These are phyloP conservation scores for Skeletonema tropicum DNA, from an alignment of 108 stramenopile species.

Conservation along the genomic window DNA sequence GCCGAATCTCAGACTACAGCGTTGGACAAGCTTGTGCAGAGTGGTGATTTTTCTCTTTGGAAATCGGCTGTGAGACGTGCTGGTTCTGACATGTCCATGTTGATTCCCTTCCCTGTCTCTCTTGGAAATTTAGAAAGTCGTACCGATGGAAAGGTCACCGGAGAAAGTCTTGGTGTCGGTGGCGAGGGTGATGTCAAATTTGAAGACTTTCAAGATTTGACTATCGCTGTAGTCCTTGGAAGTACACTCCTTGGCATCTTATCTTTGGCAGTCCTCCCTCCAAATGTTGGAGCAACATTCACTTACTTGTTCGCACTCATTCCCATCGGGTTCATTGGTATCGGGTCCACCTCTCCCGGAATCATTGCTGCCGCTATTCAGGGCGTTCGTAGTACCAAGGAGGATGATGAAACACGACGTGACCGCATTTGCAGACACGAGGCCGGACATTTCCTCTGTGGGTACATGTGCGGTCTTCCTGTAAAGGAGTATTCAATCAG, in stretches of 20 bases:
- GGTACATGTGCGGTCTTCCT: constrained; percentile 84
- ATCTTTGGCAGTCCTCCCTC: constrained; percentile 69
- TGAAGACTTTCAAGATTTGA: constrained; percentile 87
- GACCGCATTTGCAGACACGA: constrained; percentile 84
- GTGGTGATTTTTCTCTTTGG: constrained; percentile 58
- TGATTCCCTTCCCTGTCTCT: constrained; percentile 66
- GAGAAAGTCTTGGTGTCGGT: constrained; percentile 63
- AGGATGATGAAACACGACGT: constrained; percentile 28
- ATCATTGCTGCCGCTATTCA: constrained; percentile 70
- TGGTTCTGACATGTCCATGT: constrained; percentile 31
- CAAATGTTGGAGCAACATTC: constrained; percentile 79
- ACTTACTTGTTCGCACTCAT: constrained; percentile 83
- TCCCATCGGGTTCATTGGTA: constrained; percentile 76
- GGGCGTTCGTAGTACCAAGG: constrained; percentile 45
- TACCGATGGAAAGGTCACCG: constrained; percentile 62
- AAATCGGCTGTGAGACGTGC: constrained; percentile 56
- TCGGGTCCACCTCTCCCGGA: constrained; percentile 79
- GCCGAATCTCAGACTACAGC: constrained; percentile 47
- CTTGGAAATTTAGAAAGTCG: constrained; percentile 64
- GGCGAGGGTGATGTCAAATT: constrained; percentile 70
- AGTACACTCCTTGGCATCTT: constrained; percentile 60
- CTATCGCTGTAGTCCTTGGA: constrained; percentile 65
- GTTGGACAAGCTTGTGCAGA: constrained; percentile 55
- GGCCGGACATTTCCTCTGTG: constrained; percentile 85
- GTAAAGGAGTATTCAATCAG: constrained; percentile 62